These are phyloP conservation scores for Colletotrichum sp. DNA, from an alignment of 2,329 filamentous ascomycete genomes.

Conservation along the genomic window DNA sequence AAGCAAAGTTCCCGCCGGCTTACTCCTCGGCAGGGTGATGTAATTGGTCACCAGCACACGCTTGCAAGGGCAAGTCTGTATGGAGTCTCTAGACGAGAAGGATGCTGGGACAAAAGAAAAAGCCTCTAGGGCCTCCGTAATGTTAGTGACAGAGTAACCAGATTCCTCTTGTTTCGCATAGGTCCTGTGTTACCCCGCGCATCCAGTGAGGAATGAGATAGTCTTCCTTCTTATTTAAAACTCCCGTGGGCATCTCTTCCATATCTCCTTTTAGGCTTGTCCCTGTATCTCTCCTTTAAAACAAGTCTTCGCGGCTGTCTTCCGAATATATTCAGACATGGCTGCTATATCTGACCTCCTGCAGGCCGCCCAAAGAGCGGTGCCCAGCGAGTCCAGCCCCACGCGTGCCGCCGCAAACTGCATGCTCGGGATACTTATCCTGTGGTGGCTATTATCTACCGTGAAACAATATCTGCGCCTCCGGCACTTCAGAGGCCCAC, in stretches of 20 bases:
- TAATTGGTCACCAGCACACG: neutral
- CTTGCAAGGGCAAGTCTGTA: neutral
- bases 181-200: neutral
- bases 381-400: neutral
- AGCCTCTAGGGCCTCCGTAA: neutral
- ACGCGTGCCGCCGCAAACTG: neutral
- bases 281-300: neutral
- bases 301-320: neutral
- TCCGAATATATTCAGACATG: neutral
- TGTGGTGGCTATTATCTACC: slow-evolving; percentile 13
- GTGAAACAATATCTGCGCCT: slow-evolving; percentile 37
- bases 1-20: neutral
- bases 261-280: neutral
- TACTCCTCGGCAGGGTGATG: neutral
- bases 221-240: neutral
- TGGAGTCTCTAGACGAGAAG: neutral
- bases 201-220: neutral
- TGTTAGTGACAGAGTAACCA: neutral
- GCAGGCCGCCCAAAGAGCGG: neutral
- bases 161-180: neutral
- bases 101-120: neutral
- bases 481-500: slow-evolving; percentile 43
- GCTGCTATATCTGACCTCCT: neutral
- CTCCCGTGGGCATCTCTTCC: neutral
- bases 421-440: slow-evolving; percentile 7